A percentile compares a stretch with the other conserved stretches of the same genome.
Conservation (phyloP, 345 rosid species). For the Citrus unshiu region DNA sequence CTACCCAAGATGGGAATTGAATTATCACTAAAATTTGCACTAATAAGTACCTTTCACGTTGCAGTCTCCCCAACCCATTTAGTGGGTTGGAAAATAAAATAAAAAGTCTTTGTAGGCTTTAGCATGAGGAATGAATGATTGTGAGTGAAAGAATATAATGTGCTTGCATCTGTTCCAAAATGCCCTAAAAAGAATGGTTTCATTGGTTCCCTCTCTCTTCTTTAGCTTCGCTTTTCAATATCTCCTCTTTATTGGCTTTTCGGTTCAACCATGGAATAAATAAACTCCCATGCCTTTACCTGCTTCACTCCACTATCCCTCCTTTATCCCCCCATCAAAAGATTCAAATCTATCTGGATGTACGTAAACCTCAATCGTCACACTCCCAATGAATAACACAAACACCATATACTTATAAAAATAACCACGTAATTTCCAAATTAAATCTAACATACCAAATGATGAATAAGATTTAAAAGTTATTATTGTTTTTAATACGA, state of each 20-base stretch:
- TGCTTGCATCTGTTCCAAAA: slow-evolving; percentile 14
- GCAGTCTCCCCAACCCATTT: slow-evolving; percentile 19
- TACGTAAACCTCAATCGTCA: not conserved
- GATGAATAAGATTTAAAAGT: too few species aligned
- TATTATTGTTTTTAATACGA: too few species aligned
- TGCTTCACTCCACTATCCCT: slow-evolving; percentile 26
- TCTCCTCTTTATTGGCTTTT: slow-evolving; percentile 14
- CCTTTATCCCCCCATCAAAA: slow-evolving; percentile 19
- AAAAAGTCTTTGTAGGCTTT: not conserved
- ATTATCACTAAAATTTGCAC: slow-evolving; percentile 11
- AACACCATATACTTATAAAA: too few species aligned
- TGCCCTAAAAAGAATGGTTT: slow-evolving; percentile 12
- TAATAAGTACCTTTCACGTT: slow-evolving; percentile 13
- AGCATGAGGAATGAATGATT: slow-evolving; percentile 17
- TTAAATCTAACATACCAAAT: not conserved
- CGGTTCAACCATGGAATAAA: slow-evolving; percentile 23
- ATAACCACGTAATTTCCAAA: too few species aligned
- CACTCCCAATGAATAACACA: too few species aligned
- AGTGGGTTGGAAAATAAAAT: not conserved
- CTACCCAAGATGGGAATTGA: slow-evolving; percentile 16
- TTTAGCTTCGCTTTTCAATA: slow-evolving; percentile 4
- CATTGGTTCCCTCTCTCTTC: slow-evolving; percentile 4
- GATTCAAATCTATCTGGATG: not conserved
- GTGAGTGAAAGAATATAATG: slow-evolving; percentile 21
- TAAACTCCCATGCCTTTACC: slow-evolving; percentile 20